These are phyloP conservation scores for Rutstroemia sp. DNA, from an alignment of 2,329 filamentous ascomycete genomes.

Conservation along the genomic window DNA sequence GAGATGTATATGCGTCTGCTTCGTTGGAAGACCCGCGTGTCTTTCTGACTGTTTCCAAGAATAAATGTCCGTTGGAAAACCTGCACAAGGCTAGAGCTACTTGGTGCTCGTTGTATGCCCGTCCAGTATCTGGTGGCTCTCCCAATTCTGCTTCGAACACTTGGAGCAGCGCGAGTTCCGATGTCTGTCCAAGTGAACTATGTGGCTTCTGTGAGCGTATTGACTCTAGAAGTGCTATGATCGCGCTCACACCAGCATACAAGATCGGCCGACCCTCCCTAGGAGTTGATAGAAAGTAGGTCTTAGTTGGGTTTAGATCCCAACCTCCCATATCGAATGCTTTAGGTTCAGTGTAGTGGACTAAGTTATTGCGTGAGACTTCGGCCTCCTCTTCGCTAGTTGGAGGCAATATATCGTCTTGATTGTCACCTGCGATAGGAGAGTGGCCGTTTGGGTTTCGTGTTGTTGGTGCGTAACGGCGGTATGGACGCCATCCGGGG, in stretches of 20 bases:
- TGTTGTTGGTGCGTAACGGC: too few species aligned
- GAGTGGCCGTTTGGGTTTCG: too few species aligned
- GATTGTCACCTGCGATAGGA: too few species aligned
- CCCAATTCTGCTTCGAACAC: neutral
- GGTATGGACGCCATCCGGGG: too few species aligned
- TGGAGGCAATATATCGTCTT: too few species aligned
- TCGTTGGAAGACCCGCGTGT: neutral
- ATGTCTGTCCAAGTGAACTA: neutral
- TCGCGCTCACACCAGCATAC: too few species aligned
- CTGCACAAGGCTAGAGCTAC: neutral
- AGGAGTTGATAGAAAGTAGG: neutral
- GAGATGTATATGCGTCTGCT: neutral
- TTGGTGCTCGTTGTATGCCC: neutral
- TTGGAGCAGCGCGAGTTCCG: neutral
- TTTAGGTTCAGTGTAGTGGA: too few species aligned
- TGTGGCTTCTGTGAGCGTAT: neutral
- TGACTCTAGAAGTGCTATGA: neutral
- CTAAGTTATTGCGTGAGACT: too few species aligned
- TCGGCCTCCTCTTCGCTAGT: too few species aligned
- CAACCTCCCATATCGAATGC: neutral
- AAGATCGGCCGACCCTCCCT: neutral
- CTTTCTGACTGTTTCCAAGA: neutral
- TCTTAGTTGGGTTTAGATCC: neutral
- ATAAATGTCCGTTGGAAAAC: neutral
- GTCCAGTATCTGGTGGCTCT: neutral